These are phyloP conservation scores for Noccaea bulbosa DNA, from an alignment of 345 rosid species.

Conservation along the genomic window DNA sequence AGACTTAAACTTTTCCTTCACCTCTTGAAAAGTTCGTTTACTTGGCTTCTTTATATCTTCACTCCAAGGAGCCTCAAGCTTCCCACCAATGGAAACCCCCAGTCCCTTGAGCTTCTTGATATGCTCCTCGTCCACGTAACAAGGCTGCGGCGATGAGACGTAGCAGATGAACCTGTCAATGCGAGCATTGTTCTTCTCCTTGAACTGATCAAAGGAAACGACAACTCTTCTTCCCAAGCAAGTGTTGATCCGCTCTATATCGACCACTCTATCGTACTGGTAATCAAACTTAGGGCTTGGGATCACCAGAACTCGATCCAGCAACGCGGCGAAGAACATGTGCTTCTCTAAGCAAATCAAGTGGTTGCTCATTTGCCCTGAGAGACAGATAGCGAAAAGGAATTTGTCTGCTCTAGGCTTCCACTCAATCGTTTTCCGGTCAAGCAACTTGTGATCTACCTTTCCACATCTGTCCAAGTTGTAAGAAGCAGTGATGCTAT, in stretches of 20 bases:
- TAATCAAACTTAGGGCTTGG: slow-evolving; percentile 81
- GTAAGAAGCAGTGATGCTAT: neutral
- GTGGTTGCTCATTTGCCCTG: slow-evolving; percentile 96
- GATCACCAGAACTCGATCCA: slow-evolving; percentile 72
- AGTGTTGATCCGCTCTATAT: slow-evolving; percentile 64
- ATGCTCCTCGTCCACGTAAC: slow-evolving; percentile 85
- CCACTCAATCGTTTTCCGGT: slow-evolving; percentile 72
- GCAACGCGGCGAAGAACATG: slow-evolving; percentile 85
- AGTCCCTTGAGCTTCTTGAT: slow-evolving; percentile 70
- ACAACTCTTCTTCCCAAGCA: slow-evolving; percentile 81
- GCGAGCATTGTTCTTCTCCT: slow-evolving; percentile 43
- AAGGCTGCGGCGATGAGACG: slow-evolving; percentile 69
- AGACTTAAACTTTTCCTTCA: slow-evolving; percentile 56
- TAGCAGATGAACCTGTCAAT: slow-evolving; percentile 76
- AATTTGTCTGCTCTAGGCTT: slow-evolving; percentile 70
- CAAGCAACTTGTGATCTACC: slow-evolving; percentile 52
- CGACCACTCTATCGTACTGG: slow-evolving; percentile 71
- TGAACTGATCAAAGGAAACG: slow-evolving; percentile 70
- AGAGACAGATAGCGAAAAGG: slow-evolving; percentile 78
- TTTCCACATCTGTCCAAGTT: slow-evolving; percentile 52
- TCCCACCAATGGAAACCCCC: slow-evolving; percentile 70
- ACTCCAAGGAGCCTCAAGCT: slow-evolving; percentile 79
- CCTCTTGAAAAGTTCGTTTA: slow-evolving; percentile 59
- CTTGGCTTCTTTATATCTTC: slow-evolving; percentile 80
- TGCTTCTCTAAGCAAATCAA: slow-evolving; percentile 95